A percentile compares a stretch with the other conserved stretches of the same genome.
phyloP scores from a whole-genome alignment of 345 rosid species.

The Excoecaria agallocha region DNA sequence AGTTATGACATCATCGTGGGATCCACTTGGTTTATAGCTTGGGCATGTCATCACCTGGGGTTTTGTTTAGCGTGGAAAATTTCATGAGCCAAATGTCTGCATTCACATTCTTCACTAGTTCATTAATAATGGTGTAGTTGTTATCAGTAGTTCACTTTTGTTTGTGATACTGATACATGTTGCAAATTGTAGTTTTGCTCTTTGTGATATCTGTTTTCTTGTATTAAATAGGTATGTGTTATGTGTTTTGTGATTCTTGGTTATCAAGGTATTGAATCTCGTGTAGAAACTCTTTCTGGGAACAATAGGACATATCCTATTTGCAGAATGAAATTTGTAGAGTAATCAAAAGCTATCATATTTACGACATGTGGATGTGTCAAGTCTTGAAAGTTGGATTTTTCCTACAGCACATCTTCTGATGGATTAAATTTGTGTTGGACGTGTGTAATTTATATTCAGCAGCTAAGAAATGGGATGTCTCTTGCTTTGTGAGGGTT shows the following conservation, averaged over 20 bases:
- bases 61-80: neutral
- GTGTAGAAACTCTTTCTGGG: neutral
- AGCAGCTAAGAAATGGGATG: neutral
- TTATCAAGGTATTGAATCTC: neutral
- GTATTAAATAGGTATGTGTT: neutral
- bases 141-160: neutral
- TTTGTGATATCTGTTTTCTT: neutral
- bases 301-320: neutral
- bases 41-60: neutral
- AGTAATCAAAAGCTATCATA: neutral
- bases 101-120: neutral
- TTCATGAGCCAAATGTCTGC: neutral
- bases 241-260: neutral
- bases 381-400: neutral
- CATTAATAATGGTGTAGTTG: neutral
- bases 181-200: neutral
- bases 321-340: neutral
- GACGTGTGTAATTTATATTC: neutral
- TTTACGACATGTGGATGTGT: neutral
- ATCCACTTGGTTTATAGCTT: neutral
- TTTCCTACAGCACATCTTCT: conserved; percentile 2
- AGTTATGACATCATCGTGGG: neutral
- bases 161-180: neutral
- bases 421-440: neutral
- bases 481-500: neutral